Evolutionary conservation across 176 grass and related monocot genomes (phyloP), one percentile per base, ranked within the genome.

Genomic region (Phyllostachys edulis): DNA sequence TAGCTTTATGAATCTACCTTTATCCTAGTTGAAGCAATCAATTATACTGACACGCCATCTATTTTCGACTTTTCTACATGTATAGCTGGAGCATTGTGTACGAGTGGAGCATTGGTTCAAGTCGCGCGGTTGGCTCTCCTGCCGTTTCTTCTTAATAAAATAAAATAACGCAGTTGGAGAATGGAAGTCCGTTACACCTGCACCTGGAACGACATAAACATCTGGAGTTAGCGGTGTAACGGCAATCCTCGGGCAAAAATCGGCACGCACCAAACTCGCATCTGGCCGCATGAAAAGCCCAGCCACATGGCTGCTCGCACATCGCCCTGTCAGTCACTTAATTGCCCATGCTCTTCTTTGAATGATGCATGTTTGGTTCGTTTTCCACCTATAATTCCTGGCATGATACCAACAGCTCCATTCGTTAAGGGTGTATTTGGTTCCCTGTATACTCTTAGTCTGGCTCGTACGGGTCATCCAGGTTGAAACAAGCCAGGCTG

Each of bases 261-360:
- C 59, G 55, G 24, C 7, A 37, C 9, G 36, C 50, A 29, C 49
- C 24, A 61, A 62, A 55, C n/a, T 44, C 34, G 59, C 34, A 20
- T 34, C 15, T 42, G 37, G 9, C 64, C 20, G 72, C 46, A n/a
- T 9, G 8, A 42, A n/a, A 29, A 46, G 73, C 11, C 12, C 39
- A 3, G 8, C 16, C 84, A 85, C 84, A 40, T 70, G 55, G 20
- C 75, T 17, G 73, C 63, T 24, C 44, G 74, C 29, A 47, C 51
- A 3, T 52, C n/a, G 32, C 72, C 23, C 17, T 84, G 4, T 76
- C 72, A 11, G 18, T 12, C 29, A 1, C 20, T 49, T n/a, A 1
- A 62, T 20, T 54, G 60, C 16, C 23, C 60, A 14, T 9, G 55
- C 36, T n/a, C 36, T 6, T 3, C 10, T 0, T 16, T 2, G 69